Evolutionary conservation across 2,329 filamentous ascomycete species (phyloP).

Genomic region (Parascedosporium putredinis): DNA sequence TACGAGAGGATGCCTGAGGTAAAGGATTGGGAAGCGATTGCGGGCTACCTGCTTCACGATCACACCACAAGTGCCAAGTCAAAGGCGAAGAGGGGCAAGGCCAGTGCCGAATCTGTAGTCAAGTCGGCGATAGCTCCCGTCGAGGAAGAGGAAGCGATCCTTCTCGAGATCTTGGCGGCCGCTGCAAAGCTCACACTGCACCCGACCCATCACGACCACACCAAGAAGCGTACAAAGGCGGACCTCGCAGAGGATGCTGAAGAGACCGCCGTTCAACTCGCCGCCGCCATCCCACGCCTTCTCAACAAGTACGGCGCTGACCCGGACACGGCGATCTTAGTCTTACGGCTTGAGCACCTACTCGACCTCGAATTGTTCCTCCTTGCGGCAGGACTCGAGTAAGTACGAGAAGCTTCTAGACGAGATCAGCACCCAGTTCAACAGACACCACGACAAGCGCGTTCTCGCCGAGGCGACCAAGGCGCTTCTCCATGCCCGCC

Average conservation of each 20-base stretch:
- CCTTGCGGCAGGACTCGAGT: conserved; percentile 75
- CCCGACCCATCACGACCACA: conserved; percentile 54
- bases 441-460: conserved; percentile 76
- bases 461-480: conserved; percentile 77
- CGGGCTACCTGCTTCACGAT: conserved; percentile 86
- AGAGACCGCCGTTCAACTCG: conserved; percentile 66
- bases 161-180: conserved; percentile 79
- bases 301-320: conserved; percentile 90
- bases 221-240: conserved; percentile 43
- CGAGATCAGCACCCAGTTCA: conserved; percentile 89
- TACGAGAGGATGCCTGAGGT: conserved; percentile 76
- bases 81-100: conserved; percentile 34
- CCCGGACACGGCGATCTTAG: conserved; percentile 73
- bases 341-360: conserved; percentile 75
- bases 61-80: conserved; percentile 58
- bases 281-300: conserved; percentile 69
- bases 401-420: conserved; percentile 74
- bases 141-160: conserved; percentile 68
- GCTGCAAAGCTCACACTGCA: conserved; percentile 66
- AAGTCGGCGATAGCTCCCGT: conserved; percentile 64
- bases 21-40: conserved; percentile 76
- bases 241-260: conserved; percentile 66
- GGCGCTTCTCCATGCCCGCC: conserved; percentile 74
- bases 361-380: conserved; percentile 79
- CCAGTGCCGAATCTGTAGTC: conserved; percentile 50